Evolutionary conservation across 108 stramenopile species (phyloP), one percentile per base, ranked within the genome.

Genomic region (Cyclotella cryptica): DNA sequence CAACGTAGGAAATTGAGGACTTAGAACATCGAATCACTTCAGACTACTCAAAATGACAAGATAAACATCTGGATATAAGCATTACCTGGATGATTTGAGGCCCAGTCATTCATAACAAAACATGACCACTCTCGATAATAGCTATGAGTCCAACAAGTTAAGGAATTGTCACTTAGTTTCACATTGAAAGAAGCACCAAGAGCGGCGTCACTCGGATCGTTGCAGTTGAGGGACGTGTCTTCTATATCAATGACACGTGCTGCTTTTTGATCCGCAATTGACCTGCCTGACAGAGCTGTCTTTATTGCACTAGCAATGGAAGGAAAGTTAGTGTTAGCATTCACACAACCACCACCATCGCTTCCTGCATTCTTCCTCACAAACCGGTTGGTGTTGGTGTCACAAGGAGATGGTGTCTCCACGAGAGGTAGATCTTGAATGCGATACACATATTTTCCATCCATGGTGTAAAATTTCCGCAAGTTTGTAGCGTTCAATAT

Each of bases 401-500:
- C 42, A 24, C 73, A 80, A 19, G 73, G 79, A 6, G 54, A 60
- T 9, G 66, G 47, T 24, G 79, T 74, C 18, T 74, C 72, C 3
- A 74, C 14, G 6, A 80, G 15, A n/a, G 79, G 79, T 15, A 80
- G 67, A 17, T 51, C 58, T 47, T 59, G 11, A 7, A 80, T 22
- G 27, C 68, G 69, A 66, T 80, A 80, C 3, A 80, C 47, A 60
- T 80, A 80, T 28, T 62, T 53, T 35, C 55, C 65, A 30, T 74
- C 79, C 10, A 80, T 27, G 29, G 66, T 66, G 43, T 80, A 80
- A 26, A 80, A 80, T 53, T 65, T 27, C 0, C 79, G 72, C 15
- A 80, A 21, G 30, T 57, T 74, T 43, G 4, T n/a, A 1, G 68
- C 79, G 60, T 74, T 68, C 46, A 80, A 24, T 1, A 11, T 35